phyloP scores from a whole-genome alignment of 106 monocot genomes.

The Posidonia australis region DNA sequence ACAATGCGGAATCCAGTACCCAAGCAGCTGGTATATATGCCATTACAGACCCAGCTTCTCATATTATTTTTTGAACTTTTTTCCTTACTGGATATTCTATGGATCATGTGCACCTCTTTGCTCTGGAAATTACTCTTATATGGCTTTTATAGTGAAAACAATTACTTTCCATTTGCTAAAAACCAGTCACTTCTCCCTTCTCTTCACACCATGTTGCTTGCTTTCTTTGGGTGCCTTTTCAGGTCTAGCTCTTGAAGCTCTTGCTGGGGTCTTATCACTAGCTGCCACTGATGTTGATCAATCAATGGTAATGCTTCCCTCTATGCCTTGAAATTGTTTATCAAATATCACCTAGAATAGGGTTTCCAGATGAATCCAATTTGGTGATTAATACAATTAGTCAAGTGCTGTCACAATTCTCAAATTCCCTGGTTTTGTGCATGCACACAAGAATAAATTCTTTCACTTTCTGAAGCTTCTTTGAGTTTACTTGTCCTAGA shows the following conservation, averaged over 20 bases:
- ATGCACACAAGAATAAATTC: too few relatives aligned
- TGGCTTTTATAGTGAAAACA: neutral
- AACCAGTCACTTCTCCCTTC: too few relatives aligned
- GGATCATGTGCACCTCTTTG: too few relatives aligned
- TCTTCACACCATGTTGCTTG: neutral
- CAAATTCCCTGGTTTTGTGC: too few relatives aligned
- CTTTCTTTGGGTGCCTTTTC: neutral
- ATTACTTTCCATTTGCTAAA: neutral
- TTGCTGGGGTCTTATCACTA: constrained; percentile 73
- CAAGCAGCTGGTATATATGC: constrained; percentile 72
- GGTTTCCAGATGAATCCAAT: too few relatives aligned
- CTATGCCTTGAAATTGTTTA: neutral
- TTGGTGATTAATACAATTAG: too few relatives aligned
- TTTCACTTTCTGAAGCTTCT: too few relatives aligned
- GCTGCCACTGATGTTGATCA: constrained; percentile 63
- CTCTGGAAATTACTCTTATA: neutral
- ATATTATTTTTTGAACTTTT: neutral
- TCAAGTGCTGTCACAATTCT: too few relatives aligned
- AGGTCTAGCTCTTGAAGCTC: constrained; percentile 89
- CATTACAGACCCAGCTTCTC: neutral
- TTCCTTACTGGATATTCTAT: too few relatives aligned
- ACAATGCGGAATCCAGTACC: constrained; percentile 62
- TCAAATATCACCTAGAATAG: too few relatives aligned
- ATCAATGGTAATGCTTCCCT: constrained; percentile 44
- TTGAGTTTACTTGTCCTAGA: too few relatives aligned